Evolutionary conservation across 108 stramenopile genomes (phyloP), one percentile per base, ranked within the genome.

Genomic region (Asterionellopsis glacialis): DNA sequence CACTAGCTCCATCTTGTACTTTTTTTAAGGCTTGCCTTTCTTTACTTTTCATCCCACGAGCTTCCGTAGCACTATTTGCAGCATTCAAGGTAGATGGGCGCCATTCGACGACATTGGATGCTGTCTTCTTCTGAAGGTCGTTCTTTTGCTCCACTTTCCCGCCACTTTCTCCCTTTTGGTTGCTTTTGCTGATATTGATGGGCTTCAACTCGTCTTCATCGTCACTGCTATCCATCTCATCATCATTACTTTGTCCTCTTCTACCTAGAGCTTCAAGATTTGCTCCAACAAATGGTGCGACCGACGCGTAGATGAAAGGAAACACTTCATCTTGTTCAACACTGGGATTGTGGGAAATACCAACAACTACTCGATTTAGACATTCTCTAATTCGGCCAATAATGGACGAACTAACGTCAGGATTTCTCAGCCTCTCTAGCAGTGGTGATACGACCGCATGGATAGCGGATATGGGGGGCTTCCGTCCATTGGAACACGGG

Each of bases 271-370:
- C 61, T 47, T 56, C 67, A 61, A 48, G 33, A 26, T 42, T 51
- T 11, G 27, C 45, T 18, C 57, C 59, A 40, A 83, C 70, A 63
- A 87, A 88, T 22, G 92, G 92, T 14, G 76, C 53, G 41, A 92
- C 67, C 3, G 94, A 85, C 22, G 88, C 88, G 51, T 75, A 87
- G 5, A 91, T 83, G 70, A 95, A 88, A 25, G 85, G 83, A 22
- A 95, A 73, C 5, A 87, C 47, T 58, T 82, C 90, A 2, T 83
- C 67, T 14, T 69, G 61, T 15, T 61, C 57, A 56, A 96, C 93
- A 72, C 86, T 89, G 22, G 84, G 69, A 45, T 99, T 99, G 47
- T 79, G 69, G 16, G 85, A 80, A 54, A 99, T 79, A 9, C 97
- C 99, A 41, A 92, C 78, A 9, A 80, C 89, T 41, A 95, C 83